Evolutionary conservation across 2,329 filamentous ascomycete species (phyloP), one percentile per base, ranked within the genome.

Genomic region (Colletotrichum plurivorum): DNA sequence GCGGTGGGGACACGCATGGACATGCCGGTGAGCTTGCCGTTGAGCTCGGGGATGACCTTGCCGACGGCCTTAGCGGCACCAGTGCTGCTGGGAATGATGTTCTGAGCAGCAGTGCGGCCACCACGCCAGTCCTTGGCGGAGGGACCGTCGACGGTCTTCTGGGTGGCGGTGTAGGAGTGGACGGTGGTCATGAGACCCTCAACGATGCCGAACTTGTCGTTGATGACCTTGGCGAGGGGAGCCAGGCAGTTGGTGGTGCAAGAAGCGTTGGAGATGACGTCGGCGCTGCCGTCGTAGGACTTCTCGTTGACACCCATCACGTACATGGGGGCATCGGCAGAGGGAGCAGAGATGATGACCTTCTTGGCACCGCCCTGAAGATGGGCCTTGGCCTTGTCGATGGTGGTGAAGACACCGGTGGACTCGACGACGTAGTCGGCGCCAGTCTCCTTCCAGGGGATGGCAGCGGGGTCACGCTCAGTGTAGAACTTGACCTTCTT

Each of bases 241-340:
- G 96, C 96, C 85, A 99, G 88, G 92, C 96, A 98, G 94, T 99
- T 99, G 90, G 96, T 98, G 84, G 96, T 99, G 94, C 96, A 98
- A 78, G 96, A 98, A 78, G 96, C 96, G 89, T 99, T 99, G 87
- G 96, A 98, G 88, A 98, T 94, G 84, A 99, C 92, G 78, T 94
- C 87, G 84, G 96, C 90, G 83, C 93, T 93, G 82, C 92, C 91
- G 84, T 93, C 95, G 92, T 98, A 98, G 78, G 85, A 89, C 84
- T 95, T 90, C 87, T 98, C 89, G 90, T 98, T 99, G 88, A 99
- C 96, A 83, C 96, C 96, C 92, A 98, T 97, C 82, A 99, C 96
- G 91, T 97, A 99, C 96, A 99, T 99, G 83, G 95, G 95, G 80
- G 96, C 96, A 88, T 99, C 96, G 76, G 93, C 92, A 73, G 94